Conservation (phyloP, 73 alveolate species). For the Paramecium biaurelia region DNA sequence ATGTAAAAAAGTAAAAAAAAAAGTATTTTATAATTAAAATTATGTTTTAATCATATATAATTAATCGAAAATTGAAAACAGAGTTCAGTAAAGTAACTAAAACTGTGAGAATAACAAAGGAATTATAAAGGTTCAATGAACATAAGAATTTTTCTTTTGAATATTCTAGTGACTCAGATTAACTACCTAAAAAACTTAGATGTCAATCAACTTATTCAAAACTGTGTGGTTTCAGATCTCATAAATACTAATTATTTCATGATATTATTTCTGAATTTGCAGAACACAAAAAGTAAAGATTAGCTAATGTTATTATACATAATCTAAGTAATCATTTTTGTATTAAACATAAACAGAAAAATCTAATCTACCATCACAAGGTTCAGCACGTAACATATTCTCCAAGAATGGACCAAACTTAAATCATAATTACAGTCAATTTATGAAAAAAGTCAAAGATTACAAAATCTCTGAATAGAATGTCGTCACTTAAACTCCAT, state of each 20-base stretch:
- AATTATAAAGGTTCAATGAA: not conserved
- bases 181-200: not conserved
- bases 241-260: not conserved
- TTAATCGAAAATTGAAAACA: conserved; percentile 12
- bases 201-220: conserved; percentile 8
- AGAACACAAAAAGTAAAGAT: not conserved
- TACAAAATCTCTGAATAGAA: not conserved
- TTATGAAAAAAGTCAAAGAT: conserved; percentile 1
- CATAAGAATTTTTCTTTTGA: not conserved
- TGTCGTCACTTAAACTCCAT: not conserved
- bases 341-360: not conserved
- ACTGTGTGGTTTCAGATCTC: not conserved
- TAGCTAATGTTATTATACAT: not conserved
- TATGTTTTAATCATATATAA: not conserved
- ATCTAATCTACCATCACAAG: not conserved
- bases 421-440: not conserved
- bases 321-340: not conserved
- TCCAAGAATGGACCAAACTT: not conserved
- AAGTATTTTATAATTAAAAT: not conserved
- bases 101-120: not conserved
- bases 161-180: not conserved
- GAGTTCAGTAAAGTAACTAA: not conserved
- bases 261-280: conserved; percentile 5
- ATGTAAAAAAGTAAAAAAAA: not conserved
- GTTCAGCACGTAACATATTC: not conserved